These are phyloP conservation scores for Globisporangium canariense DNA, from an alignment of 352 stramenopile genomes.

Conservation along the genomic window DNA sequence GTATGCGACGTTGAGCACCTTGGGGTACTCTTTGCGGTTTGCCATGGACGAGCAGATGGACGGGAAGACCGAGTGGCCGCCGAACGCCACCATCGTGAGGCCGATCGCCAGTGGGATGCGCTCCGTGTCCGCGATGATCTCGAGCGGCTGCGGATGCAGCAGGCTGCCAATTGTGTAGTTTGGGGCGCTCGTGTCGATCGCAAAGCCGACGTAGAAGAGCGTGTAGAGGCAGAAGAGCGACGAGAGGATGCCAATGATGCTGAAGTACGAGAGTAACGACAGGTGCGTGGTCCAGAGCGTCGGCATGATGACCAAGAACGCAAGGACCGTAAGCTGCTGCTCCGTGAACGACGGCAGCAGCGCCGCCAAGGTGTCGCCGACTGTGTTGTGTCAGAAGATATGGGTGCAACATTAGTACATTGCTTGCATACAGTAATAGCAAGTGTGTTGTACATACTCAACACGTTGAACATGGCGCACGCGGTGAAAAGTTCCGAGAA, in stretches of 20 bases:
- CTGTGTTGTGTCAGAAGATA: slow-evolving; percentile 24
- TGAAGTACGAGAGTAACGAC: slow-evolving; percentile 83
- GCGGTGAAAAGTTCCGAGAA: slow-evolving; percentile 80
- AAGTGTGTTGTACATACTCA: slow-evolving; percentile 44
- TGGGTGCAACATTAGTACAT: background rate
- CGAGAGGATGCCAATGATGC: slow-evolving; percentile 80
- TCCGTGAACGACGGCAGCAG: slow-evolving; percentile 64
- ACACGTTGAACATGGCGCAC: slow-evolving; percentile 76
- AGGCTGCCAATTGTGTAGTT: slow-evolving; percentile 55
- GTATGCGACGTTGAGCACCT: slow-evolving; percentile 74
- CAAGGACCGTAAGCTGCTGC: slow-evolving; percentile 59
- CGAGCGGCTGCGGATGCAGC: slow-evolving; percentile 49
- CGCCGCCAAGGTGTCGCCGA: slow-evolving; percentile 71
- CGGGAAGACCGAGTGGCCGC: slow-evolving; percentile 85
- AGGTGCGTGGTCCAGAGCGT: slow-evolving; percentile 80
- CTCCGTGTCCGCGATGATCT: slow-evolving; percentile 61
- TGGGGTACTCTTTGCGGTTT: slow-evolving; percentile 55
- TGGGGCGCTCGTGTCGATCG: slow-evolving; percentile 37
- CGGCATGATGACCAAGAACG: slow-evolving; percentile 71
- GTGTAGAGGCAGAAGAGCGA: slow-evolving; percentile 77
- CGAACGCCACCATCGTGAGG: slow-evolving; percentile 85
- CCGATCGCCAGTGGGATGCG: slow-evolving; percentile 78
- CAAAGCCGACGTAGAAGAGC: slow-evolving; percentile 73
- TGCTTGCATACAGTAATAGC: background rate
- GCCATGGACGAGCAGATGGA: slow-evolving; percentile 86